A percentile compares a stretch with the other conserved stretches of the same genome.
Evolutionary conservation across 805 yeast species (phyloP).

Genomic region (Saccharomycopsis schoenii): DNA sequence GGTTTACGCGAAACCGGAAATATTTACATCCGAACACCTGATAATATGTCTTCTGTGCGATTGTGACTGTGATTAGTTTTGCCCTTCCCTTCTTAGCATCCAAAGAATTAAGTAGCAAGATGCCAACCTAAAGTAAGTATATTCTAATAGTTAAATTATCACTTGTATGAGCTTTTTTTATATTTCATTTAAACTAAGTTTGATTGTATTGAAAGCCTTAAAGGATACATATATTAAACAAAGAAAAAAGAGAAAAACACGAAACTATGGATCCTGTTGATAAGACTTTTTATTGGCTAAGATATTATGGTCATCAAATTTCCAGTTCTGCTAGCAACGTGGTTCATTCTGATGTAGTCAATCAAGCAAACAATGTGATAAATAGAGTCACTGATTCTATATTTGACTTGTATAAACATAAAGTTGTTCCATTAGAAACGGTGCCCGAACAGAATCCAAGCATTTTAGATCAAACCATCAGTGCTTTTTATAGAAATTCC

Average conservation of each 20-base stretch:
- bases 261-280: slow-evolving; percentile 12
- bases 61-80: no score
- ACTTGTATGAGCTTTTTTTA: neutral
- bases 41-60: no score
- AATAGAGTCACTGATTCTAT: slow-evolving; percentile 10
- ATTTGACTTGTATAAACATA: slow-evolving; percentile 6
- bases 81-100: no score
- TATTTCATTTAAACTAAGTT: neutral
- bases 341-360: slow-evolving; percentile 7
- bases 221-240: neutral
- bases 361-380: slow-evolving; percentile 5
- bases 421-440: neutral
- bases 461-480: neutral
- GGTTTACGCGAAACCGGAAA: no score
- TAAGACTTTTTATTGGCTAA: slow-evolving; percentile 19
- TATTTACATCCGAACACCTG: no score
- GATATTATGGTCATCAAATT: slow-evolving; percentile 9
- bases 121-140: no score
- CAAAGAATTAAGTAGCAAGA: no score
- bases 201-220: neutral
- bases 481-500: neutral
- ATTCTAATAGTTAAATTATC: no score
- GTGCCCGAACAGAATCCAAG: neutral
- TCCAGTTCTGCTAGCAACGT: neutral
- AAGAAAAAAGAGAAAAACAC: neutral